Evolutionary conservation across 306 rosid genomes (phyloP).

Genomic region (Castanea crenata): DNA sequence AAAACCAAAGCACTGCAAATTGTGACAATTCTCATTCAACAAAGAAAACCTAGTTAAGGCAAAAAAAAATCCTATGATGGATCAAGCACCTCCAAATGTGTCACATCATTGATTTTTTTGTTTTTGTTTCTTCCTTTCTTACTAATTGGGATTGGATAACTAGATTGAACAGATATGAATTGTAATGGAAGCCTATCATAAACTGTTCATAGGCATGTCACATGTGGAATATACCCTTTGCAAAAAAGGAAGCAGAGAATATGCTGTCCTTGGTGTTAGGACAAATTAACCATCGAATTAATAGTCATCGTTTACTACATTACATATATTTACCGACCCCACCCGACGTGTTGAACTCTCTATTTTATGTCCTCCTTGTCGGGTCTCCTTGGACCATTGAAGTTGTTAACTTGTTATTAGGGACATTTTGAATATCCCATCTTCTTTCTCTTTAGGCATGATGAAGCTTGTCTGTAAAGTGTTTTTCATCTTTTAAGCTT

Average conservation of each 20-base stretch:
- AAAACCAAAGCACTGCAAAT: neutral
- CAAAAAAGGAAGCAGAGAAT: neutral
- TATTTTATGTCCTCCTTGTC: too few species aligned
- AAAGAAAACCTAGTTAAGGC: neutral
- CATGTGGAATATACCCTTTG: neutral
- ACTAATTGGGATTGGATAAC: neutral
- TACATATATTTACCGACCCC: neutral
- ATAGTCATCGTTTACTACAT: neutral
- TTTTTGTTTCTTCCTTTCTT: neutral
- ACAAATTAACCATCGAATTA: neutral
- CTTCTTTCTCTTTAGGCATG: too few species aligned
- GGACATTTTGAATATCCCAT: too few species aligned
- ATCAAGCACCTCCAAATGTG: neutral
- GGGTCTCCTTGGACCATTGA: too few species aligned
- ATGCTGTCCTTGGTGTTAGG: neutral
- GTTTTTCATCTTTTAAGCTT: too few species aligned
- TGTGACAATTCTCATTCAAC: neutral
- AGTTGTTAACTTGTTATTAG: too few species aligned
- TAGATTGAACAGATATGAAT: neutral
- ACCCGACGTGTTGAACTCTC: neutral
- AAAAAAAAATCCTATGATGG: neutral
- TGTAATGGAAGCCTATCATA: neutral
- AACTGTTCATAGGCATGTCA: too few species aligned
- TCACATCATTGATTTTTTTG: neutral
- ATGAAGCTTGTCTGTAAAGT: too few species aligned